Evolutionary conservation across 768 basidiomycete genomes (phyloP), one percentile per base, ranked within the genome.

Genomic region (Ephemerocybe angulata): DNA sequence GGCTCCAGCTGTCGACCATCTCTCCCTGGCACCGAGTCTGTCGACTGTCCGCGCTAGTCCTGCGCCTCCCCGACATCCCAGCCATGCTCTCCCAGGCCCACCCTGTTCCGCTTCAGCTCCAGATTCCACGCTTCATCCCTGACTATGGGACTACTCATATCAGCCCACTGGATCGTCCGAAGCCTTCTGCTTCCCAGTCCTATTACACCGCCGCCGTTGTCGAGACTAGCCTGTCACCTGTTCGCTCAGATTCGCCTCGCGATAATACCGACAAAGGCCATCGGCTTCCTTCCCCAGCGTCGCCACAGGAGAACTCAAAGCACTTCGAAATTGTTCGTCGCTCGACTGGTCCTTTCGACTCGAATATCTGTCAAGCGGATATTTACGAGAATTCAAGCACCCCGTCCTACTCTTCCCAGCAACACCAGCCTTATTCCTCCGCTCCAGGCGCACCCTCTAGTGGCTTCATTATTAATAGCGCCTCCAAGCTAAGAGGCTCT

Each of bases 61-160:
- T 38, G 48, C 25, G 43, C 29, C 19, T 29, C 40, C 44, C 24
- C 25, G 48, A 43, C 30, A 48, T 31, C 31, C 53, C 22, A 50
- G 38, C 46, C 46, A 67, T 67, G 66, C 63, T 67, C 62, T 62
- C 63, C 62, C 67, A 64, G 55, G 61, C 60, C 52, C 62, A 60
- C 33, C 58, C 58, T 10, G 49, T 52, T 35, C 58, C 60, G 31
- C 48, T 57, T 40, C 58, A 62, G 35, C 60, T 67, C 24, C 48
- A 61, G 54, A 57, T 67, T 38, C 58, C 63, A 25, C 58, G 58
- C 44, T 60, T 57, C 49, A 48, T 58, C 41, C 37, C 41, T 46
- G 46, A 56, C 50, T 58, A 66, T 41, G n/a, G n/a, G n/a, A 33
- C 58, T 21, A 24, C 54, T 12, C 54, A 41, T 50, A 52, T 52